Base-by-base conservation (phyloP, 2,329 filamentous ascomycete genomes). In the Trichoderma koningii region DNA sequence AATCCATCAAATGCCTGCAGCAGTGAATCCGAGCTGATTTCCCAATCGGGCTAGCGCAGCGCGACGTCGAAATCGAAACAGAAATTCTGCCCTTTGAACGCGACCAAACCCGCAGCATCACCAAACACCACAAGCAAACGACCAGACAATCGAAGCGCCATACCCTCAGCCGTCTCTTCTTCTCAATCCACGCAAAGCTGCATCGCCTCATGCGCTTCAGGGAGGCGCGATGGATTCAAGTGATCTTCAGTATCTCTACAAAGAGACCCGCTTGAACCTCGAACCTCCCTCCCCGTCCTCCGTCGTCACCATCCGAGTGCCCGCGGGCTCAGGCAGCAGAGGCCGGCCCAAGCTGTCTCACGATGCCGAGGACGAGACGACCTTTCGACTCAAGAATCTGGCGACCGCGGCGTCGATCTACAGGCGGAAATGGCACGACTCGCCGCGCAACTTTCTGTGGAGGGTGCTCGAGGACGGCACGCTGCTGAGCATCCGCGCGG, bases 371-470 rank as follows among this genome's bases (percentile, higher is more conserved):
- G 91, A 93, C 69, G 90, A 94, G 75, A 86, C 86, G 63, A 81
- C 85, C 10, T 97, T 96, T 73, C 86, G 88, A 69, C 81, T 85
- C 66, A 88, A 86, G 68, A 86, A 91, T 73, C 80, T 97, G 61
- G 92, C 94, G 28, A 88, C 83, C 2, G 86, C 93, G 38, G 89
- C 92, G 30, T 92, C 92, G 2, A 84, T 98, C 64, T 97, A 92
- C 80, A 93, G 96, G 77, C 88, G 95, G 63, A 85, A 86, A 75
- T 85, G 89, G 75, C 87, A 90, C 73, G 82, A 85, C 68, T 88
- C 89, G 68, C 95, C 95, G 45, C 88, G 91, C 73, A 92, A 87
- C 76, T 96, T 98, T 74, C 83, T 97, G 55, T 99, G 95, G 95
- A 87, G 94, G 70, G 84, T 98, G 45, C 79, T 97, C 67, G 90